A percentile compares a stretch with the other conserved stretches of the same genome.
Conservation (phyloP, 192 early-diverging fungal species). For the Podila epigama region DNA sequence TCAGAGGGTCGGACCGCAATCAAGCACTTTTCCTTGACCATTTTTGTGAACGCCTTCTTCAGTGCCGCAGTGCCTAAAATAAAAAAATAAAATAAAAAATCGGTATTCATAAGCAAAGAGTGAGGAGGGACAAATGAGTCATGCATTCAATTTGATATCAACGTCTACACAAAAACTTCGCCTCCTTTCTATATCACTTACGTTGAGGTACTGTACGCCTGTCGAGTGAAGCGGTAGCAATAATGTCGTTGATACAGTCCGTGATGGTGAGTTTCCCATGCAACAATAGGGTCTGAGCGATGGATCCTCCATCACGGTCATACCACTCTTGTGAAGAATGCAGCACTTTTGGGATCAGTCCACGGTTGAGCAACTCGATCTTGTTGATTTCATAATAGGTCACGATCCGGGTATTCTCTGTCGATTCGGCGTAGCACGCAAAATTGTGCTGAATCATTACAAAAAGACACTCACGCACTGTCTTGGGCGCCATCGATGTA, state of each 20-base stretch:
- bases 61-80: slow-evolving; percentile 9
- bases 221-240: slow-evolving; percentile 28
- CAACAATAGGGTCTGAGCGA: slow-evolving; percentile 45
- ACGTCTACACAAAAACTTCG: no score
- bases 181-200: no score
- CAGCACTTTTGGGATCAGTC: slow-evolving; percentile 64
- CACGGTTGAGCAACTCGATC: slow-evolving; percentile 64
- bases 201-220: slow-evolving; percentile 19
- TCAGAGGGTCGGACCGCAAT: slow-evolving; percentile 65
- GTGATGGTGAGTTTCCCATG: slow-evolving; percentile 57
- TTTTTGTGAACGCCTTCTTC: slow-evolving; percentile 52
- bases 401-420: slow-evolving; percentile 64
- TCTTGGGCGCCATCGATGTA: slow-evolving; percentile 53
- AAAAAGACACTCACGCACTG: slow-evolving; percentile 77
- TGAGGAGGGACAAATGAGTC: background rate
- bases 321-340: slow-evolving; percentile 61
- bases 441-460: slow-evolving; percentile 90
- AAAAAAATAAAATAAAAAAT: background rate
- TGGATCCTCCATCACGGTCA: slow-evolving; percentile 56
- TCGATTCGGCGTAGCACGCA: slow-evolving; percentile 70
- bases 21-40: slow-evolving; percentile 70
- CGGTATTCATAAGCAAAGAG: no score
- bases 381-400: slow-evolving; percentile 74
- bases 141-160: background rate
- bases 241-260: slow-evolving; percentile 37